Evolutionary conservation across 2,329 filamentous ascomycete species (phyloP), one percentile per base, ranked within the genome.

Genomic region (Pestalotiopsis sp.): DNA sequence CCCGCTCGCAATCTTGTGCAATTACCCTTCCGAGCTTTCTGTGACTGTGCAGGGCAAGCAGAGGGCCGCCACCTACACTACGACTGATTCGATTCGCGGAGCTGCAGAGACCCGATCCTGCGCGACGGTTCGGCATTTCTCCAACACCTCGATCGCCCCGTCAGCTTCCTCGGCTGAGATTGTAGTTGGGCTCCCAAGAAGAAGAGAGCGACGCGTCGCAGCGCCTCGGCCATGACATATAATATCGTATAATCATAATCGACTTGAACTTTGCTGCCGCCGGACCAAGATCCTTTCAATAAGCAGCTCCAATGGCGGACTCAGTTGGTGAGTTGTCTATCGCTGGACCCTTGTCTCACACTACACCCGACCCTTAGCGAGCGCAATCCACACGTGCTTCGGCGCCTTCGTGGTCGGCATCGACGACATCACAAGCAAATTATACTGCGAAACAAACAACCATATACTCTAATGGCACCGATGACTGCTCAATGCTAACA

Each of bases 301-400:
- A 77, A 75, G 73, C 70, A 71, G 70, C 70, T 72, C 71, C 70
- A 66, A 86, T 87, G 85, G 84, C 85, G 69, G 85, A 87, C 78
- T 87, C 85, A 71, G 83, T 87, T 73, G 85, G 85, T 86, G 80
- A 70, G 80, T 74, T 59, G n/a, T 45, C 45, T n/a, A 52, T 52
- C 45, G 20, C 11, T 52, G 45, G 45, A 52, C 45, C 62, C 59
- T 27, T 57, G 60, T 59, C 76, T 63, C 23, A 45, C 25, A 25
- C 38, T 14, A 39, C 59, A 38, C 36, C 12, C 59, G 25, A 14
- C 20, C 23, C 20, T 36, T 25, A 52, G 20, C 36, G 36, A 56
- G 20, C 27, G 25, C 62, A 49, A 25, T 25, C 39, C 36, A 36
- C 57, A 59, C 59, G 59, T 62, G 25, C 59, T 36, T 27, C 36